Evolutionary conservation across 805 yeast genomes (phyloP), one percentile per base, ranked within the genome.

Genomic region (Saturnispora zaruensis): DNA sequence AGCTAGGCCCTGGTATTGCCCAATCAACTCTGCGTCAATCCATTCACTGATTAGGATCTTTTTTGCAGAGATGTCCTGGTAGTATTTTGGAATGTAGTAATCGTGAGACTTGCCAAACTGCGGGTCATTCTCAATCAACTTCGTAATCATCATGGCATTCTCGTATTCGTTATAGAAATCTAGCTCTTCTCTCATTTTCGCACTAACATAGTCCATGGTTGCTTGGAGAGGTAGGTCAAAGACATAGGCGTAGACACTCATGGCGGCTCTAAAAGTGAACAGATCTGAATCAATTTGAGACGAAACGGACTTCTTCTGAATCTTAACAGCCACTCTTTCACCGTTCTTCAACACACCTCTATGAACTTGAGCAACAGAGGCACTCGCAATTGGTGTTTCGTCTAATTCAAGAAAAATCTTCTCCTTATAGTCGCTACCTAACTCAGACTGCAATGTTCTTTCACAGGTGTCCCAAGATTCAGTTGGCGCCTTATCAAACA

Each of bases 291-390:
- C 61, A 34, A 82, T 71, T 61, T 85, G 91, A 50, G 75, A 72
- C 25, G 70, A 65, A 42, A 85, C 81, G 48, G 81, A 78, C 28
- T 74, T 70, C 58, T 82, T 87, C 56, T 82, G 88, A 5, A 83
- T 74, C 60, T 82, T 82, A 26, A 82, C 73, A 0, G 87, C 88
- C 14, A 82, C 87, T 24, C 64, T 57, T 23, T 72, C 71, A 4
- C 82, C 82, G 28, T 58, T 62, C 24, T 57, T 58, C 54, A 83
- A 59, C 11, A 54, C 57, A 0, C 78, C 88, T 44, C 65, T 67
- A 55, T 82, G 87, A 5, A 82, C 87, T 58, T 82, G 89, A 0
- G 87, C 88, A 54, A 82, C 73, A 43, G 84, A 79, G 0, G 91
- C 95, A 61, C 87, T 79, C 2, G 91, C 93, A 16, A 83, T 68